These are phyloP conservation scores for Colletotrichum coccodes DNA, from an alignment of 2,329 filamentous ascomycete genomes.

Conservation along the genomic window DNA sequence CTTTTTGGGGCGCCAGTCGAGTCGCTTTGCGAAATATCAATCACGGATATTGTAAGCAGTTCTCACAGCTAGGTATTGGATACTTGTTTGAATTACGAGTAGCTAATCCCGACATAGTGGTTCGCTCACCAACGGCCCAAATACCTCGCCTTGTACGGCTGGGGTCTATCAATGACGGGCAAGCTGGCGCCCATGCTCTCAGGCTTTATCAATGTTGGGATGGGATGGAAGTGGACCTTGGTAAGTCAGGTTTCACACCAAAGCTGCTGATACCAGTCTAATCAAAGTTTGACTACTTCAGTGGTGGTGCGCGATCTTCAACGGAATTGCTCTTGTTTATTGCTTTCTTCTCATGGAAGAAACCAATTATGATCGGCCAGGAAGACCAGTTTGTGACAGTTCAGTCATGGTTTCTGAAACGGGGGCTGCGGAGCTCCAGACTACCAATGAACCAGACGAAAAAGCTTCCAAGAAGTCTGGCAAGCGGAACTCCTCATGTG, in stretches of 20 bases:
- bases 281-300: not conserved
- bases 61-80: not conserved
- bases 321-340: slow-evolving; percentile 46
- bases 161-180: slow-evolving; percentile 50
- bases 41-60: slow-evolving; percentile 49
- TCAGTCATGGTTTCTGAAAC: not conserved
- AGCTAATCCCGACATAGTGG: slow-evolving; percentile 33
- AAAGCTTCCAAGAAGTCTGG: not conserved
- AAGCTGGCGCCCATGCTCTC: slow-evolving; percentile 56
- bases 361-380: slow-evolving; percentile 59
- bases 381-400: not conserved
- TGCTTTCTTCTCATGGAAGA: slow-evolving; percentile 70
- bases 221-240: slow-evolving; percentile 54
- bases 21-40: slow-evolving; percentile 55
- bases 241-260: not conserved
- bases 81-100: accelerated
- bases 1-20: slow-evolving; percentile 57
- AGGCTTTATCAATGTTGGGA: slow-evolving; percentile 54
- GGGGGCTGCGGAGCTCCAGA: not conserved
- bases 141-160: slow-evolving; percentile 54
- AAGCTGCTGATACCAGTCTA: not conserved
- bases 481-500: not conserved
- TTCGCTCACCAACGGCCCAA: slow-evolving; percentile 55
- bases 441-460: not conserved
- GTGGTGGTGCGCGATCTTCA: slow-evolving; percentile 53